Base-by-base conservation (phyloP, 78 protist genomes). In the Dictyostelium brefeldianum region DNA sequence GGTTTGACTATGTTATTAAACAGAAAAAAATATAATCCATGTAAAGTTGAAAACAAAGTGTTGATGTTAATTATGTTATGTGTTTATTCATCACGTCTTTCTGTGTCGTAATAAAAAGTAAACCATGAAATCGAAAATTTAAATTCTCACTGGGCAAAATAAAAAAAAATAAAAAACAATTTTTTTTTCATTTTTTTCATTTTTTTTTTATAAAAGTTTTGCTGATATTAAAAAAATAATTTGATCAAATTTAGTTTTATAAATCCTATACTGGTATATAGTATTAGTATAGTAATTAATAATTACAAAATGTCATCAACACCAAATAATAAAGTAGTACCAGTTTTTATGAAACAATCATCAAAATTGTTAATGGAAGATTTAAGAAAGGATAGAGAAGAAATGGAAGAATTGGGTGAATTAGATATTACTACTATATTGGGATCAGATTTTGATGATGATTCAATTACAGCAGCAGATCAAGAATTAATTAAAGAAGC, bases 401-500 rank as follows among this genome's bases (percentile, higher is more conserved):
- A 84, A 17, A 50, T 57, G 7, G 82, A 74, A 17, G 82, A 84
- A 3, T 22, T 74, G 12, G 91, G 75, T 27, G 89, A 82, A 12
- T 47, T 74, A 29, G 91, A 84, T 59, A 75, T 84, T 25, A 59
- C 82, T 46, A 75, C 65, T 29, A 84, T 84, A 15, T 43, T 84
- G 25, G 77, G 91, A 17, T 36, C 48, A 27, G 91, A 84, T 17
- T 56, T 84, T 41, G 91, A 84, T 74, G 91, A 74, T 74, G 77
- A 84, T 64, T 73, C 90, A 14, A 84, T 84, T 14, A 25, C 77
- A 15, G n/a, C 41, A 29, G 80, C 71, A 29, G 91, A 84, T 74
- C 70, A 84, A 74, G 91, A 84, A 25, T 14, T 36, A 53, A 71
- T 84, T 46, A 84, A 74, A 84, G 91, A 84, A 12, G 91, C 91